Evolutionary conservation across 306 rosid genomes (phyloP), one percentile per base, ranked within the genome.

Genomic region (Sindora glabra): DNA sequence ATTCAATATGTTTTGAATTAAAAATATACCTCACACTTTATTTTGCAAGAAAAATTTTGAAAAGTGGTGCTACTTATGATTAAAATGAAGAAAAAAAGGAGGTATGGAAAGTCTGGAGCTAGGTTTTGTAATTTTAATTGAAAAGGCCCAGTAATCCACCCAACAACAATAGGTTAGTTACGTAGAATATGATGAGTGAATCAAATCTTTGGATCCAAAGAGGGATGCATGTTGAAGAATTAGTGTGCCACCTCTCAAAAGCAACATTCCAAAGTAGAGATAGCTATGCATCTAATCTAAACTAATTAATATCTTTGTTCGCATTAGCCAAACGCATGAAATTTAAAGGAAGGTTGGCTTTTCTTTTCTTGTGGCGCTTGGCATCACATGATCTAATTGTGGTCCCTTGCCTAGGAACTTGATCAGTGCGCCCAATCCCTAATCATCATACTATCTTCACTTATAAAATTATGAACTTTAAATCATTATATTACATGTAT

Each of bases 241-340:
- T 29, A 57, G 72, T 67, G 66, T 45, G 78, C 41, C 75, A 72
- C 50, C 53, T 23, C 48, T 68, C 52, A 67, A 79, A 62, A 79
- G 81, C 59, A 74, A 81, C 79, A 71, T 74, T 77, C 81, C 77
- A 68, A 61, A 68, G 40, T 68, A 68, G 81, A 68, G 87, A 74
- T 68, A 64, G 77, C 45, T 23, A 70, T 64, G 81, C 68, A 59
- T 68, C 62, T 63, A 57, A 17, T 53, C n/a, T n/a, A n/a, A n/a
- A n/a, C n/a, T n/a, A n/a, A n/a, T n/a, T n/a, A n/a, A n/a, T n/a
- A 45, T 71, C 39, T 48, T 64, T 44, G 50, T 59, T 64, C 62
- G 61, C 42, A 60, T 70, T 48, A 49, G 56, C 63, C 23, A 55
- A 56, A 53, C 57, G 32, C 62, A 65, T 65, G 33, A 26, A 48